Evolutionary conservation across 192 early-diverging fungal species (phyloP).

Genomic region (Glomus cerebriforme): DNA sequence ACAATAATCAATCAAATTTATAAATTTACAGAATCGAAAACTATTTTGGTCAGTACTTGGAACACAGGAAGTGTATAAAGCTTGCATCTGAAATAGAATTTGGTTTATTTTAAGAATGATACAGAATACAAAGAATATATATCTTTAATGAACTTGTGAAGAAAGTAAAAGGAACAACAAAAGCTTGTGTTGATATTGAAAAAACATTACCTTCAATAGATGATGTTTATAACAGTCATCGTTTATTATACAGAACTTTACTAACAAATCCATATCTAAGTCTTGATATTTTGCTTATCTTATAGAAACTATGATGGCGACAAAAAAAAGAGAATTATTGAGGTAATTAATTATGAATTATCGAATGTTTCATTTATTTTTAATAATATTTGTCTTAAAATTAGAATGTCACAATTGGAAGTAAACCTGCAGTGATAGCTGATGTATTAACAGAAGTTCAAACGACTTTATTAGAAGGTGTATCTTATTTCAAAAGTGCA

Average conservation of each 20-base stretch:
- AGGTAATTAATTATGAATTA: neutral
- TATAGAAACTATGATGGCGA: neutral
- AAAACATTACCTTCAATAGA: neutral
- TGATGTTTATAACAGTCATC: neutral
- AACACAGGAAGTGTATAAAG: neutral
- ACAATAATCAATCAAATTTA: neutral
- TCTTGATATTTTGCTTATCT: neutral
- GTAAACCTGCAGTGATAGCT: neutral
- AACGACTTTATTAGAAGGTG: neutral
- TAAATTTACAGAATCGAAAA: neutral
- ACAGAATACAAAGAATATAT: neutral
- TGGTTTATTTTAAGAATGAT: neutral
- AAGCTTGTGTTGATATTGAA: neutral
- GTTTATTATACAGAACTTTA: neutral
- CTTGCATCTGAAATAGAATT: neutral
- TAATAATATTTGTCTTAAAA: neutral
- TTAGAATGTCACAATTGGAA: slow-evolving; percentile 8
- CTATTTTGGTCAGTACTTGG: neutral
- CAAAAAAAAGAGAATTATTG: neutral
- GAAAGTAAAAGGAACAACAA: neutral
- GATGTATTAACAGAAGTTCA: slow-evolving; percentile 14
- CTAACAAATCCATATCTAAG: neutral
- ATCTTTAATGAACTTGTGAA: neutral
- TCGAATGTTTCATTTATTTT: neutral
- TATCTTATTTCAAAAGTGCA: neutral